phyloP scores from a whole-genome alignment of 768 basidiomycete species.

The Candolleomyces aberdarensis region DNA sequence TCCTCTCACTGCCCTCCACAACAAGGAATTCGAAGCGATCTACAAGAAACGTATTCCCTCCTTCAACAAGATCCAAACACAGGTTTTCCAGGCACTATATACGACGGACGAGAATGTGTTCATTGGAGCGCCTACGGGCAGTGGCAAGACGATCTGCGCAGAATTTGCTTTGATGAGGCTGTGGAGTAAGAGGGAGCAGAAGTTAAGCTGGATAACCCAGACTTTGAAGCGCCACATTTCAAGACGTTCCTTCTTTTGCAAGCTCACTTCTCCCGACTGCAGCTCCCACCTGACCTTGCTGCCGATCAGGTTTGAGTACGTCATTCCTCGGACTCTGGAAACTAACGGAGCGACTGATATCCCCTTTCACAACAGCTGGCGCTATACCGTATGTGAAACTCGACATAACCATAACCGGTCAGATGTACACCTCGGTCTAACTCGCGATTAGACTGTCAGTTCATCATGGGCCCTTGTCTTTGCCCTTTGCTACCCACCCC shows the following conservation, averaged over 20 bases:
- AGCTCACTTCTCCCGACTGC: constrained; percentile 92
- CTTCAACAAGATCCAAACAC: constrained; percentile 99
- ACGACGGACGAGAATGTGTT: constrained; percentile 96
- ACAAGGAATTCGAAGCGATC: constrained; percentile 86
- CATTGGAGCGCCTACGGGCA: constrained; percentile 94
- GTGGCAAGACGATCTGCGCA: constrained; percentile 96
- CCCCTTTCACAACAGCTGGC: too few relatives aligned
- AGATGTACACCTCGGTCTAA: too few relatives aligned
- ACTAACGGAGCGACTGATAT: too few relatives aligned
- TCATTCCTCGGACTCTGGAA: too few relatives aligned
- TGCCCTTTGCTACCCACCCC: constrained; percentile 13
- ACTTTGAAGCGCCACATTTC: constrained; percentile 96
- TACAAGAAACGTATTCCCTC: constrained; percentile 77
- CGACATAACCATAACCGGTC: too few relatives aligned
- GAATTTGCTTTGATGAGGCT: constrained; percentile 94
- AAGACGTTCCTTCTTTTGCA: constrained; percentile 97
- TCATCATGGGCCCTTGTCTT: constrained; percentile 10
- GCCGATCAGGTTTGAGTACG: constrained; percentile 66
- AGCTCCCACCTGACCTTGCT: constrained; percentile 88
- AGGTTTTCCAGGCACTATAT: constrained; percentile 97
- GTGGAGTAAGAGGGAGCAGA: constrained; percentile 84
- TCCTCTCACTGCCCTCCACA: constrained; percentile 88
- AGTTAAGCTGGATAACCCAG: too few relatives aligned
- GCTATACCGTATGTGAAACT: too few relatives aligned
- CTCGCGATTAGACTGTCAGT: neutral